Evolutionary conservation across 225 moss, liverwort and hornwort genomes (phyloP).

Genomic region (Marchantia paleacea): DNA sequence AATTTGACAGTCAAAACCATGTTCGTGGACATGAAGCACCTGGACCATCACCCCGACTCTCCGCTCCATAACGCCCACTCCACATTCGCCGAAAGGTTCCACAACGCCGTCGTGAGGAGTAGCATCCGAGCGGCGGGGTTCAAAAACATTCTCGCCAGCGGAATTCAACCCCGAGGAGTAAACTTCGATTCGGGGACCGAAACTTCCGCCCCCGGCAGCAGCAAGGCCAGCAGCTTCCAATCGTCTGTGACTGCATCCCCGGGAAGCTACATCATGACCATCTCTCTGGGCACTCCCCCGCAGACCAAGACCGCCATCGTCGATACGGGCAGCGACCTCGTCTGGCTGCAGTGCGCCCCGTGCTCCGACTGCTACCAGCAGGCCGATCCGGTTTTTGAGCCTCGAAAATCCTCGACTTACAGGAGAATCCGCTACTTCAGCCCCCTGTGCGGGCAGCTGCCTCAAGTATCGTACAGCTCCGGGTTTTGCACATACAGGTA

Average conservation of each 20-base stretch:
- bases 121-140: too few species aligned
- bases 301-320: conserved; percentile 34
- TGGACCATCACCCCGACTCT: too few species aligned
- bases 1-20: too few species aligned
- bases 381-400: conserved; percentile 16
- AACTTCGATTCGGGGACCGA: too few species aligned
- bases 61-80: too few species aligned
- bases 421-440: conserved; percentile 17
- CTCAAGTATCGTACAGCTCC: conserved; percentile 8
- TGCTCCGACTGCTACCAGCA: conserved; percentile 12
- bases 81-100: too few species aligned
- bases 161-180: too few species aligned
- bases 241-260: conserved; percentile 21
- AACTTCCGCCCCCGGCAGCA: background rate
- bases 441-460: conserved; percentile 20
- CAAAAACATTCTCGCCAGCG: too few species aligned
- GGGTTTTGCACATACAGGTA: background rate
- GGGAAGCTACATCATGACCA: conserved; percentile 33
- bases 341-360: conserved; percentile 27
- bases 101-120: too few species aligned
- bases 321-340: conserved; percentile 36
- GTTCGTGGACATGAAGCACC: too few species aligned
- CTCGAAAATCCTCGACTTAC: conserved; percentile 27
- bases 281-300: conserved; percentile 30
- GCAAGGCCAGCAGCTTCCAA: background rate